Conservation (phyloP, 1,284 basidiomycete species). For the Lentinula novae-zelandiae region DNA sequence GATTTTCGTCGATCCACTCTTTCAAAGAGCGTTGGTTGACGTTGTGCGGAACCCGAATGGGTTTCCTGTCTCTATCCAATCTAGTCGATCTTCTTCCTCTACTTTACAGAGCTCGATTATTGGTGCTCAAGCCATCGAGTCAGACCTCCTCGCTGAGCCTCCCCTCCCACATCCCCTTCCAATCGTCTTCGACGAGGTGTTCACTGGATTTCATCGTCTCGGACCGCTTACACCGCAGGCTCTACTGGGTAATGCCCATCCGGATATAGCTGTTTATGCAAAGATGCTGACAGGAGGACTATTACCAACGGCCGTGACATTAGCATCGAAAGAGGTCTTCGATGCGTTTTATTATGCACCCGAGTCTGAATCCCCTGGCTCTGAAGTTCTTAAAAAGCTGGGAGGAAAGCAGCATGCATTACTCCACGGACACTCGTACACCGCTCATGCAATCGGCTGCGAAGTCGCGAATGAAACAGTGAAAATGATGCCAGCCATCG, state of each 20-base stretch:
- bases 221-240: conserved; percentile 67
- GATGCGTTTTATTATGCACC: conserved; percentile 67
- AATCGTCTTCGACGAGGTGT: conserved; percentile 96
- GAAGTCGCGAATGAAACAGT: conserved; percentile 86
- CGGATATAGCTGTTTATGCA: conserved; percentile 90
- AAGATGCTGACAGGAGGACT: conserved; percentile 95
- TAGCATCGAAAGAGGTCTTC: conserved; percentile 81
- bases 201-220: conserved; percentile 87
- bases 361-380: background rate
- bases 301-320: conserved; percentile 82
- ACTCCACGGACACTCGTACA: conserved; percentile 95
- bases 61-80: background rate
- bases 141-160: conserved; percentile 38
- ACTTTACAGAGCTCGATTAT: background rate
- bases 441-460: conserved; percentile 89
- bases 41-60: conserved; percentile 54
- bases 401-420: conserved; percentile 78
- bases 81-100: background rate
- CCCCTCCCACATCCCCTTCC: conserved; percentile 59
- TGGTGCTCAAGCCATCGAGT: background rate
- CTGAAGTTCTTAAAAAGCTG: background rate
- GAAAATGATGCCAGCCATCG: conserved; percentile 40
- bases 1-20: conserved; percentile 97
- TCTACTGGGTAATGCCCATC: conserved; percentile 60
- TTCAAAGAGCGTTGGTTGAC: conserved; percentile 87